phyloP scores from a whole-genome alignment of 2,329 filamentous ascomycete species.

The Colletotrichum salicis region DNA sequence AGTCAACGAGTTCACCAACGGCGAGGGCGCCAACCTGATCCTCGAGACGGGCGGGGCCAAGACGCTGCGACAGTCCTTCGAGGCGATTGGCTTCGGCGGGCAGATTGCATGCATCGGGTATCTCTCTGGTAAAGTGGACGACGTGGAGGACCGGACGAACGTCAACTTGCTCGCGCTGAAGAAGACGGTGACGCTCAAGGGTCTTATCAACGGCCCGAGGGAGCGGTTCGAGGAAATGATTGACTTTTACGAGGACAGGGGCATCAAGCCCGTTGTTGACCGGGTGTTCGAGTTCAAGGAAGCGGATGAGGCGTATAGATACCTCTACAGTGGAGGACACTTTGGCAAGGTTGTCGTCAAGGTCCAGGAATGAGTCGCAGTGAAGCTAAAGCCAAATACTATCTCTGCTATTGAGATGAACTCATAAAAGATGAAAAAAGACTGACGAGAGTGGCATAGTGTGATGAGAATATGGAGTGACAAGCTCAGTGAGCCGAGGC shows the following conservation, averaged over 20 bases:
- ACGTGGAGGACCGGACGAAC: slow-evolving; percentile 63
- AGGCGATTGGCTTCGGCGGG: slow-evolving; percentile 64
- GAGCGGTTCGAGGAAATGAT: slow-evolving; percentile 66
- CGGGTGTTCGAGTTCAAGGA: slow-evolving; percentile 58
- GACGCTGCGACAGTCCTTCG: slow-evolving; percentile 63
- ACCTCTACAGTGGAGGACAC: slow-evolving; percentile 63
- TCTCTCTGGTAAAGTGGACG: slow-evolving; percentile 64
- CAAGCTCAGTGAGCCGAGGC: slow-evolving; percentile 25
- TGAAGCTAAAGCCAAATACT: not conserved
- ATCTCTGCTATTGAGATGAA: not conserved
- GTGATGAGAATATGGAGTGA: not conserved
- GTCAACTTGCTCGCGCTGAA: slow-evolving; percentile 66
- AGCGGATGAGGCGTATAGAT: slow-evolving; percentile 61
- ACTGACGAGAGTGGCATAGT: not conserved
- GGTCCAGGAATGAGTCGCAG: slow-evolving; percentile 41
- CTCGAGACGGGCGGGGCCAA: slow-evolving; percentile 65
- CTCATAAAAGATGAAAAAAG: not conserved
- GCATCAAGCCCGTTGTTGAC: slow-evolving; percentile 60
- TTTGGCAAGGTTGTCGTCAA: slow-evolving; percentile 68
- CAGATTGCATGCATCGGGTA: slow-evolving; percentile 64
- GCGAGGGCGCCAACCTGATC: slow-evolving; percentile 62
- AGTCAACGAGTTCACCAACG: slow-evolving; percentile 57
- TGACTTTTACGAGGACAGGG: slow-evolving; percentile 54
- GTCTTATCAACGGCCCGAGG: slow-evolving; percentile 70
- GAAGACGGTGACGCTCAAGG: slow-evolving; percentile 59